Percentiles rank a stretch among this genome's conserved stretches.
Conservation (phyloP, 2,329 filamentous ascomycete species). For the Gaeumannomyces tritici region DNA sequence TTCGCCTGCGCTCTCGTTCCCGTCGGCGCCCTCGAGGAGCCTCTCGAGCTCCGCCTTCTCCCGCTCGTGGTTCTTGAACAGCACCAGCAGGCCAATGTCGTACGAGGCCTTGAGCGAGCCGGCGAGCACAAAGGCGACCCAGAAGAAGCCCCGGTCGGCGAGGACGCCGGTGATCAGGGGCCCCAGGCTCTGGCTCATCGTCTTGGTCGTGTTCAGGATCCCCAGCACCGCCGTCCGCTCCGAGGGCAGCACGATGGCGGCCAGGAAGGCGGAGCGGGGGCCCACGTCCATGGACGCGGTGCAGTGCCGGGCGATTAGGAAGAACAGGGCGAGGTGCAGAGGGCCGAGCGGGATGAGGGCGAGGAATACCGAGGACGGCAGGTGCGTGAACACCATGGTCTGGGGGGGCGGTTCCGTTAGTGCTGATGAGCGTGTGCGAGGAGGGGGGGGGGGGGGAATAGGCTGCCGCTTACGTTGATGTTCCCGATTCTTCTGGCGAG, state of each 20-base stretch:
- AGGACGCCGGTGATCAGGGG: constrained; percentile 56
- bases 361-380: constrained; percentile 59
- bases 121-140: constrained; percentile 9
- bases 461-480: constrained; percentile 45
- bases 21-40: not conserved
- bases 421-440: constrained; percentile 11
- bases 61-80: constrained; percentile 6
- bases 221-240: constrained; percentile 68
- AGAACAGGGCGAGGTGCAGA: constrained; percentile 25
- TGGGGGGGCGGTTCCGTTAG: constrained; percentile 17
- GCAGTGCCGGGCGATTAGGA: constrained; percentile 53
- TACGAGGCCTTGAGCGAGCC: constrained; percentile 11
- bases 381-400: constrained; percentile 69
- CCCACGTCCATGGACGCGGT: constrained; percentile 62
- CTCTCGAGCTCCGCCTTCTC: not conserved
- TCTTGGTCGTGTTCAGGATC: constrained; percentile 60
- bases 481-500: constrained; percentile 49
- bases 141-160: constrained; percentile 25
- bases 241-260: constrained; percentile 50
- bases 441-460: too few relatives aligned
- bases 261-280: constrained; percentile 60
- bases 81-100: constrained; percentile 10
- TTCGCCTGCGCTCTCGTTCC: not conserved
- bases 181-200: constrained; percentile 49
- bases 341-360: constrained; percentile 35